phyloP scores from a whole-genome alignment of 495 filamentous ascomycete species.

The Daldinia loculata region DNA sequence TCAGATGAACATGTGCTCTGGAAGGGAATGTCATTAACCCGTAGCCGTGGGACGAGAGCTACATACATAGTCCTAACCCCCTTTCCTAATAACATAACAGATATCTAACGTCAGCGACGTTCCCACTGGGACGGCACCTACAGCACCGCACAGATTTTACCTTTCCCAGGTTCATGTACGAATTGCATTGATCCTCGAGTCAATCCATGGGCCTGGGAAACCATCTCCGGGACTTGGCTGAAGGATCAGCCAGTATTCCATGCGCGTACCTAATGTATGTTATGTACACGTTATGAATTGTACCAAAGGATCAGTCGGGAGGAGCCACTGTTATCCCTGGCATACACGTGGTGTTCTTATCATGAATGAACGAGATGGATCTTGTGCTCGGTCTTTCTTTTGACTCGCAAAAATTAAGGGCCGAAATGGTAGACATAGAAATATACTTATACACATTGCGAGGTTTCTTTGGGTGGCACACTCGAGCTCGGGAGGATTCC shows the following conservation, averaged over 20 bases:
- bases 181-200: constrained; percentile 6
- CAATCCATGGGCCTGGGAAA: constrained; percentile 18
- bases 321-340: constrained; percentile 9
- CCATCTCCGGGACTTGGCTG: neutral
- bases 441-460: neutral
- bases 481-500: constrained; percentile 33
- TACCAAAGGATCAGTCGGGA: neutral
- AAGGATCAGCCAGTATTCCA: constrained; percentile 6
- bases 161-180: neutral
- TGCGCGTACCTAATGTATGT: neutral
- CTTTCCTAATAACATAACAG: neutral
- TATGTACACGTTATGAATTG: neutral
- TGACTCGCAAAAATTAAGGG: constrained; percentile 3
- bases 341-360: constrained; percentile 16
- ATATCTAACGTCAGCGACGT: constrained; percentile 1
- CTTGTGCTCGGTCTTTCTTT: constrained; percentile 2
- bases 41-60: neutral
- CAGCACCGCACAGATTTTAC: neutral
- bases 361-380: neutral
- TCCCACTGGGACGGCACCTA: neutral
- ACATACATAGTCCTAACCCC: no score
- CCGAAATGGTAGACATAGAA: constrained; percentile 7
- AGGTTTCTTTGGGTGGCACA: constrained; percentile 6
- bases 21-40: neutral
- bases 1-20: neutral